A percentile compares a stretch with the other conserved stretches of the same genome.
Conservation (phyloP, 2,329 filamentous ascomycete species). For the Colletotrichum sansevieriae region DNA sequence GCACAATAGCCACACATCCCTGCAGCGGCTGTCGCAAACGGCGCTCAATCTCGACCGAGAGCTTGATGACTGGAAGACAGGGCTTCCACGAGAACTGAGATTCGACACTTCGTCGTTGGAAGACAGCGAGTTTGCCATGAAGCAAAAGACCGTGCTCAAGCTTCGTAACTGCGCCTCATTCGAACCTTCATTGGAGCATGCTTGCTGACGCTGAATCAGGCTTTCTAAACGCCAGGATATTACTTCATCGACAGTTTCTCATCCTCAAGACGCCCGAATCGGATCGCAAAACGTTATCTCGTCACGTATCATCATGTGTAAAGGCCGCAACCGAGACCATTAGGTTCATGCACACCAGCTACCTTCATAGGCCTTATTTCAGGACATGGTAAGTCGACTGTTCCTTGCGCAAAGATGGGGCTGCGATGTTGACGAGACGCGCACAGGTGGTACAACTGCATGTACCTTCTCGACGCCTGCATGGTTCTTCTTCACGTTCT, state of each 20-base stretch:
- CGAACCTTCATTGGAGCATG: not conserved
- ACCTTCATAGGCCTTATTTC: conserved; percentile 37
- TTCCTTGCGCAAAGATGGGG: not conserved
- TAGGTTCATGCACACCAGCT: conserved; percentile 38
- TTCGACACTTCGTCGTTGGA: conserved; percentile 35
- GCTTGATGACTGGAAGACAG: conserved; percentile 33
- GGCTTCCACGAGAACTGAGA: conserved; percentile 18
- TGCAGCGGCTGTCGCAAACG: conserved; percentile 34
- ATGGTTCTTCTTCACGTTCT: conserved; percentile 38
- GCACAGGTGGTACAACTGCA: conserved; percentile 39
- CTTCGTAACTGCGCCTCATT: conserved; percentile 23
- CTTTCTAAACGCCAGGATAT: conserved; percentile 34
- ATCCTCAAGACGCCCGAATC: conserved; percentile 29
- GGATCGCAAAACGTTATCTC: conserved; percentile 27
- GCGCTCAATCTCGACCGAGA: conserved; percentile 29
- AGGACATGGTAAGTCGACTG: conserved; percentile 28
- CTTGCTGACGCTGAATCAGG: not conserved
- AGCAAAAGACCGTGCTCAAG: conserved; percentile 35
- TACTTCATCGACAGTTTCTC: conserved; percentile 35
- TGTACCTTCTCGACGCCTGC: conserved; percentile 38
- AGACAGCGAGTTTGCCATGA: conserved; percentile 39
- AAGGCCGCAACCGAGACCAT: conserved; percentile 35
- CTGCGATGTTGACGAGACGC: not conserved
- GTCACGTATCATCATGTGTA: conserved; percentile 20
- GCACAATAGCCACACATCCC: conserved; percentile 31